These are phyloP conservation scores for Pelargonium nanum DNA, from an alignment of 345 rosid species.

Conservation along the genomic window DNA sequence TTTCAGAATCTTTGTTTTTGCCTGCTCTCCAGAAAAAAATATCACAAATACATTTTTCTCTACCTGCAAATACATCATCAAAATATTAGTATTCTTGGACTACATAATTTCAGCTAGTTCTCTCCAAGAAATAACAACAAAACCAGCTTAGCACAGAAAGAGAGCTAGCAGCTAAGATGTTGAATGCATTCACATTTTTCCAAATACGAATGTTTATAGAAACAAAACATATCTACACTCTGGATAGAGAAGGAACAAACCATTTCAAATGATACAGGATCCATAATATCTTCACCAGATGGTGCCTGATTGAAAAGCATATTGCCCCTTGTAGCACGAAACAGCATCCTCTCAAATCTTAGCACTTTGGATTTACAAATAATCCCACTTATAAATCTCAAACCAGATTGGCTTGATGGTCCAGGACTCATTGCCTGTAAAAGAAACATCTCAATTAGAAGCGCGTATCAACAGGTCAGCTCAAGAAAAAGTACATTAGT, in stretches of 20 bases:
- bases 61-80: conserved; percentile 38
- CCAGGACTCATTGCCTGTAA: conserved; percentile 57
- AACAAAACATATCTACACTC: conserved; percentile 1
- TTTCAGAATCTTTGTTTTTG: conserved; percentile 69
- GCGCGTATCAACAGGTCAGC: conserved; percentile 11
- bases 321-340: conserved; percentile 97
- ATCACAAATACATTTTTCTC: conserved; percentile 83
- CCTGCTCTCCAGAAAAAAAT: conserved; percentile 97
- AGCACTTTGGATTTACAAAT: conserved; percentile 58
- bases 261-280: conserved; percentile 80
- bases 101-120: conserved; percentile 1
- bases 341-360: conserved; percentile 86
- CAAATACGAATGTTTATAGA: neutral
- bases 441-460: conserved; percentile 17
- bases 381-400: conserved; percentile 85
- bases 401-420: conserved; percentile 60
- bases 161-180: neutral
- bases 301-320: conserved; percentile 92
- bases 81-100: conserved; percentile 8
- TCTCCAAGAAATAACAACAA: conserved; percentile 1
- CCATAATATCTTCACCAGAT: conserved; percentile 85
- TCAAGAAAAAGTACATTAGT: conserved; percentile 12
- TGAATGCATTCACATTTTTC: conserved; percentile 1
- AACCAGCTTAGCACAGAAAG: neutral
- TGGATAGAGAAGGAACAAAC: conserved; percentile 28